Evolutionary conservation across 345 rosid genomes (phyloP).

Genomic region (Pugionium dolabratum): DNA sequence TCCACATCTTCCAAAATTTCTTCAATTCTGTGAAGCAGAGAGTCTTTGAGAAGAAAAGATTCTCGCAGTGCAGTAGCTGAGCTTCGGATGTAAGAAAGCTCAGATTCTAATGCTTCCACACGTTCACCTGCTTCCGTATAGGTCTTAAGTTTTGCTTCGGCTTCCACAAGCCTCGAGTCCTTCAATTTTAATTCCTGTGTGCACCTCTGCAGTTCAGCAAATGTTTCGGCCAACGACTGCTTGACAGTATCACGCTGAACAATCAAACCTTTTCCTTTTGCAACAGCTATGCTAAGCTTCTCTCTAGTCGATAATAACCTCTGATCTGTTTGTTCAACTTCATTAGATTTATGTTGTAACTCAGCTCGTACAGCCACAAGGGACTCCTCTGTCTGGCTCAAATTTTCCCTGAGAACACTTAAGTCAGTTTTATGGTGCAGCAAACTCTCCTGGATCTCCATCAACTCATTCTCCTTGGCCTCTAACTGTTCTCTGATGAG

Average conservation of each 20-base stretch:
- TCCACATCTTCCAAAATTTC: constrained; percentile 91
- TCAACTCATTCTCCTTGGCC: constrained; percentile 50
- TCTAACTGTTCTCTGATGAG: constrained; percentile 46
- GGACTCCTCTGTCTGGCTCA: constrained; percentile 59
- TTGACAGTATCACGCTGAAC: constrained; percentile 82
- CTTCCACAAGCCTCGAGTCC: constrained; percentile 66
- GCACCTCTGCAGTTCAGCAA: constrained; percentile 73
- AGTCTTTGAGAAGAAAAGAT: constrained; percentile 94
- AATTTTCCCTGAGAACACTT: constrained; percentile 51
- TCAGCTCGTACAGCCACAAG: constrained; percentile 49
- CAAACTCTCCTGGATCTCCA: constrained; percentile 53
- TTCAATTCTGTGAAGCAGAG: constrained; percentile 89
- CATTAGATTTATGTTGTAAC: constrained; percentile 59
- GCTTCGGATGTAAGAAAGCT: constrained; percentile 95
- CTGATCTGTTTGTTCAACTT: constrained; percentile 85
- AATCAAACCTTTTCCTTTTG: constrained; percentile 91
- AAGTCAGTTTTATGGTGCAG: constrained; percentile 66
- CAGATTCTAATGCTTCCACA: constrained; percentile 93
- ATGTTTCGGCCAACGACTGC: constrained; percentile 68
- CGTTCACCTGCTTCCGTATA: constrained; percentile 90
- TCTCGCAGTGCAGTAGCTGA: constrained; percentile 94
- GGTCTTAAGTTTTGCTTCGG: constrained; percentile 69
- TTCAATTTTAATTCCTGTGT: constrained; percentile 72
- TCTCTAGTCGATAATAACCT: constrained; percentile 79
- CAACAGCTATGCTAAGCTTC: constrained; percentile 94